Evolutionary conservation across 176 grass and related monocot species (phyloP), one percentile per base, ranked within the genome.

Genomic region (Leersia perrieri): DNA sequence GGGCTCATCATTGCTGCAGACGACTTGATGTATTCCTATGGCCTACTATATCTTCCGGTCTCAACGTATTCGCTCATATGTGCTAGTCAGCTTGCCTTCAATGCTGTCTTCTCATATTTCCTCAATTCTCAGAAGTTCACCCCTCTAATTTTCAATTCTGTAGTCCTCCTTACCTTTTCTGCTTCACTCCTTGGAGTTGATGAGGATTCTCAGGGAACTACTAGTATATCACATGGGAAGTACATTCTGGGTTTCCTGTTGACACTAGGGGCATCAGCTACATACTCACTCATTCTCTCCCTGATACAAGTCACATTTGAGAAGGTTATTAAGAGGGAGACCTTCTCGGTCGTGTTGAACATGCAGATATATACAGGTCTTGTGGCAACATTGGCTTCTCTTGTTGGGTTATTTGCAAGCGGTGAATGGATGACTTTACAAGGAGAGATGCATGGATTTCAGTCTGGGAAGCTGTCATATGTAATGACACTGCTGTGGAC

Each of bases 61-160:
- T 98, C 95, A 13, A 98, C 95, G 1, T 98, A 94, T 74, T 94
- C 95, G 1, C 90, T 98, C 57, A 82, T 98, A n/a, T 98, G 95
- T 62, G 88, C 95, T 67, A 98, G 85, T 74, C 95, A 98, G 88
- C 81, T 98, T 20, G 95, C 86, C 73, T 98, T 95, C 90, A 95
- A 94, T 78, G 86, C 90, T 7, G 66, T 95, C 75, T 95, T 95
- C 78, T 95, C 90, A 30, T 91, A 95, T 86, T 83, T 90, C 73
- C 80, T 99, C 47, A 99, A 99, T 73, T 70, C 86, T 31, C 90
- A 99, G 55, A 99, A 95, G 82, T 93, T 99, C 72, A 95, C 88
- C 16, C 22, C 72, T 70, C 47, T 86, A 38, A 91, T 95, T 76
- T 76, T 93, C 66, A 99, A 93, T 72, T 92, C 92, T 5, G 96